Evolutionary conservation across 108 stramenopile species (phyloP), one percentile per base, ranked within the genome.

Genomic region (Poteriospumella lacustris): DNA sequence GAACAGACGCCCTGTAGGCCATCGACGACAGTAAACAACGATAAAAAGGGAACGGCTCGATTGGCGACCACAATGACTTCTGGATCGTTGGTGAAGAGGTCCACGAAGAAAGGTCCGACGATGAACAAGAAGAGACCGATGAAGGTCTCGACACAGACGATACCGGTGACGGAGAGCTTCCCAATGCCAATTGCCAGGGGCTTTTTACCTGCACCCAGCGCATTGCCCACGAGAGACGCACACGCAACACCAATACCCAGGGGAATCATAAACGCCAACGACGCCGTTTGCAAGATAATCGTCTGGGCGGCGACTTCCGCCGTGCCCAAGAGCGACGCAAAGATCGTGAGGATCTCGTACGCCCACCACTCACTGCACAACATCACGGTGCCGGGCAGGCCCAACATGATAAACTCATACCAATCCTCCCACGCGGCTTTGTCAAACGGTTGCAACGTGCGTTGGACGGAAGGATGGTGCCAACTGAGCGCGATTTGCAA

Each of bases 351-450:
- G 15, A 73, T 73, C 42, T 73, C 70, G 33, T 52, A 73, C 9
- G 70, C 70, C 70, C 70, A 73, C 70, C 70, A 73, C 33, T 73
- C 70, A 52, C 44, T 52, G 70, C 70, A 73, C 5, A 73, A 24
- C 70, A 73, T 73, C 12, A 56, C 70, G 9, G 44, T 52, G 24
- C 44, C 70, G 9, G 70, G 70, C 47, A 73, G 42, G 19, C 70
- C 70, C 5, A 73, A 31, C 41, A 12, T 5, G 42, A 73, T 39
- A 73, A 73, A 73, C 33, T 73, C 70, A 42, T 42, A 12, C 47
- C 43, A 52, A 12, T 73, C 26, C 9, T 36, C 24, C 31, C 12
- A 56, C 38, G 70, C 70, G 28, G 26, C 5, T 42, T 3, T 5
- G 36, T 42, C 33, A 19, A 12, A 56, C 5, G 47, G 43, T 56